A percentile compares a stretch with the other conserved stretches of the same genome.
Conservation (phyloP, 2,329 filamentous ascomycete species). For the Xylariaceae sp. region DNA sequence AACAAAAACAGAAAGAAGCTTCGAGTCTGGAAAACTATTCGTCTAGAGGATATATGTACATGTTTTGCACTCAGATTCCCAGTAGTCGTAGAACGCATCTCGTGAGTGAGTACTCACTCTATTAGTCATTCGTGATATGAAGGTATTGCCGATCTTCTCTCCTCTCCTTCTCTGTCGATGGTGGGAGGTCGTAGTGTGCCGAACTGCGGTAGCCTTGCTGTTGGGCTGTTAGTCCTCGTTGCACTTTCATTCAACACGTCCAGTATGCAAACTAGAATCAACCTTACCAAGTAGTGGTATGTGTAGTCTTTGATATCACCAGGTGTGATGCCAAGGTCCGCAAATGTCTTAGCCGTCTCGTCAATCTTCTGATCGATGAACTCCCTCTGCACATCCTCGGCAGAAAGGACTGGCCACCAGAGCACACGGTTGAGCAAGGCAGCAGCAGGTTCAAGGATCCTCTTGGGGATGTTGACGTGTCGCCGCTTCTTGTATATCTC, state of each 20-base stretch:
- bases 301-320: slow-evolving; percentile 81
- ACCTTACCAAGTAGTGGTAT: slow-evolving; percentile 85
- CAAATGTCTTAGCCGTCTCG: slow-evolving; percentile 87
- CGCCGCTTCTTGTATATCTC: slow-evolving; percentile 88
- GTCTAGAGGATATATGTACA: slow-evolving; percentile 39
- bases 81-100: slow-evolving; percentile 21
- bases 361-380: slow-evolving; percentile 93
- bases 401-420: slow-evolving; percentile 84
- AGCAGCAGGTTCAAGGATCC: slow-evolving; percentile 69
- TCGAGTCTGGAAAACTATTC: slow-evolving; percentile 28
- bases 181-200: slow-evolving; percentile 87
- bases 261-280: background rate
- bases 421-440: slow-evolving; percentile 72
- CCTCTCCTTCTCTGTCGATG: slow-evolving; percentile 91
- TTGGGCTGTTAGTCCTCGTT: slow-evolving; percentile 23
- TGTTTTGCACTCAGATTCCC: slow-evolving; percentile 24
- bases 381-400: slow-evolving; percentile 85
- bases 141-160: slow-evolving; percentile 94
- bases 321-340: slow-evolving; percentile 85
- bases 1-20: slow-evolving; percentile 2
- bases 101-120: slow-evolving; percentile 34
- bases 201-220: slow-evolving; percentile 88
- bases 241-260: background rate
- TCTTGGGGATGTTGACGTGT: slow-evolving; percentile 87
- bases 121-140: slow-evolving; percentile 87